phyloP scores from a whole-genome alignment of 1,139 yeast species.

The Wickerhamiella infanticola region DNA sequence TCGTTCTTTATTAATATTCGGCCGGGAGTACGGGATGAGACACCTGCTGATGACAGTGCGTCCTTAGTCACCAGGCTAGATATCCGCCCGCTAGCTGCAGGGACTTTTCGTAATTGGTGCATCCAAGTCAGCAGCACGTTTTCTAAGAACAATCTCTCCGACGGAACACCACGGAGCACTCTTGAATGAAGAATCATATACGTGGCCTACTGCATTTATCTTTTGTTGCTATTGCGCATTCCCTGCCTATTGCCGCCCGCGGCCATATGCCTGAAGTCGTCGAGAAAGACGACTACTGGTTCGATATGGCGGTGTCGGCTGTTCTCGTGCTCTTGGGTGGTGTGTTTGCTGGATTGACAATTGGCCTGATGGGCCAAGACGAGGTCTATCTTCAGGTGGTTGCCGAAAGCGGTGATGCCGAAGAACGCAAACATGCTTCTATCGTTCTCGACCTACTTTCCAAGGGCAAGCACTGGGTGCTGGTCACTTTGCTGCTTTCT shows the following conservation, averaged over 20 bases:
- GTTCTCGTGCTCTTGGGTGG: conserved; percentile 78
- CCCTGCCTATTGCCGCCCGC: neutral
- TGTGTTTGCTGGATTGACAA: conserved; percentile 86
- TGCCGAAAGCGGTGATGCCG: conserved; percentile 32
- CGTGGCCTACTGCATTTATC: neutral
- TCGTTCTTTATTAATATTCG: too few relatives aligned
- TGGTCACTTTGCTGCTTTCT: conserved; percentile 63
- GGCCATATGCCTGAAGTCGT: conserved; percentile 4
- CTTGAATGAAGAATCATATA: conserved; percentile 1
- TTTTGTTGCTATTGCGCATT: neutral
- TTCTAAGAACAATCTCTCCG: neutral
- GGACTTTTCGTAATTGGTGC: too few relatives aligned
- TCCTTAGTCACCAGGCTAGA: too few relatives aligned
- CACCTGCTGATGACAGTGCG: too few relatives aligned
- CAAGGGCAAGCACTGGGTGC: conserved; percentile 93
- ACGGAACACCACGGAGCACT: neutral
- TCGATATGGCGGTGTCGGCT: conserved; percentile 34
- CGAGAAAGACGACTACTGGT: conserved; percentile 5
- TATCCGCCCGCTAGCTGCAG: too few relatives aligned
- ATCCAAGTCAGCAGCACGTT: too few relatives aligned
- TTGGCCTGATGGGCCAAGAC: conserved; percentile 96
- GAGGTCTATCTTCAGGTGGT: conserved; percentile 54
- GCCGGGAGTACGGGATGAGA: too few relatives aligned
- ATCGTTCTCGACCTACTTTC: conserved; percentile 59
- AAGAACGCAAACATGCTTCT: conserved; percentile 56